Conservation (phyloP, 164 flowering plant species). For the Tetracentron sinense region DNA sequence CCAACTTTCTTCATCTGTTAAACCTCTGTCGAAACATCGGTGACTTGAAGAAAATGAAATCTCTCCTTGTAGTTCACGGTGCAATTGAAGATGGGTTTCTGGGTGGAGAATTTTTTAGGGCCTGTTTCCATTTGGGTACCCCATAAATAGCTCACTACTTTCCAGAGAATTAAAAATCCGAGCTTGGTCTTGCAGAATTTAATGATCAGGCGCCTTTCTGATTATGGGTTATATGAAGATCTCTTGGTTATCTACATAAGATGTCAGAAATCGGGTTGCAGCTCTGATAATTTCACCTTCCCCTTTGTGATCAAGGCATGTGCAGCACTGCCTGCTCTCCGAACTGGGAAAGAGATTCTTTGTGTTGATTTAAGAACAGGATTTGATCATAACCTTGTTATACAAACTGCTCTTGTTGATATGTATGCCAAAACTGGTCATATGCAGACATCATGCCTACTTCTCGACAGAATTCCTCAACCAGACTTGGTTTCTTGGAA, state of each 20-base stretch:
- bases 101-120: conserved; percentile 5
- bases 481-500: conserved; percentile 46
- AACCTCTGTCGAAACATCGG: conserved; percentile 5
- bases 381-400: conserved; percentile 12
- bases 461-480: conserved; percentile 26
- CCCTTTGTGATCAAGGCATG: conserved; percentile 20
- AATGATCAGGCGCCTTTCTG: conserved; percentile 15
- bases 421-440: conserved; percentile 15
- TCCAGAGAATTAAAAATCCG: conserved; percentile 1
- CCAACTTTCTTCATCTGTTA: conserved; percentile 8
- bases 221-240: conserved; percentile 11
- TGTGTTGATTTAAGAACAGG: conserved; percentile 13
- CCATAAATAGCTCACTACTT: conserved; percentile 4
- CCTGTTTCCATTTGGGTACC: conserved; percentile 8
- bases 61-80: conserved; percentile 11
- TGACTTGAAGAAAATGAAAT: conserved; percentile 9
- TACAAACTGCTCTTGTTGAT: conserved; percentile 14
- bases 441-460: conserved; percentile 3
- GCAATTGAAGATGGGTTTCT: conserved; percentile 6
- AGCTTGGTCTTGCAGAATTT: conserved; percentile 19
- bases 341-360: conserved; percentile 10
- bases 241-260: conserved; percentile 6
- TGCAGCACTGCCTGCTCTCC: not conserved
- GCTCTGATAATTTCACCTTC: conserved; percentile 17
- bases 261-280: conserved; percentile 1